Conservation (phyloP, 352 stramenopile genomes). For the Phytophthora palmivora region DNA sequence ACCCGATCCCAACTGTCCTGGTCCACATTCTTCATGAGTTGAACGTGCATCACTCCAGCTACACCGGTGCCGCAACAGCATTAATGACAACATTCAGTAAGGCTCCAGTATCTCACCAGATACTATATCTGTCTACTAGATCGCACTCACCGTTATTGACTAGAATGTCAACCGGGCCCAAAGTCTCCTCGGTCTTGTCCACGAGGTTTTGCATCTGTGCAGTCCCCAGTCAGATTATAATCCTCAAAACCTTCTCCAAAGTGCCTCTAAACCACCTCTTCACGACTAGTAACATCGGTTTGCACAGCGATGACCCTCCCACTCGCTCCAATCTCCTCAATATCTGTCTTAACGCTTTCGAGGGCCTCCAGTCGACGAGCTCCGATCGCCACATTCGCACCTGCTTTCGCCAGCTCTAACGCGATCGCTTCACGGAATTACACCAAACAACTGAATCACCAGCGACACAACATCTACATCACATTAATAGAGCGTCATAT, state of each 20-base stretch:
- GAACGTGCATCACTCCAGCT: slow-evolving; percentile 94
- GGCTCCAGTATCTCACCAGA: no score
- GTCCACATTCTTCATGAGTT: slow-evolving; percentile 86
- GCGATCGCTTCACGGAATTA: slow-evolving; percentile 54
- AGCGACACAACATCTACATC: neutral
- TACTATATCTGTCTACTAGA: no score
- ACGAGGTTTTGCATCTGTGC: slow-evolving; percentile 57
- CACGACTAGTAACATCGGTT: slow-evolving; percentile 68
- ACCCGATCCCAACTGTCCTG: slow-evolving; percentile 88
- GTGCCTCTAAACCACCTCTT: slow-evolving; percentile 24
- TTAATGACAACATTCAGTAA: neutral
- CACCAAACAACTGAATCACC: neutral
- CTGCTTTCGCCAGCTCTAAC: slow-evolving; percentile 60
- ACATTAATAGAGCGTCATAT: neutral
- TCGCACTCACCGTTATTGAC: slow-evolving; percentile 82
- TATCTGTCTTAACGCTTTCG: slow-evolving; percentile 39
- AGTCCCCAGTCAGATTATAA: neutral
- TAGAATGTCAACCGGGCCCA: slow-evolving; percentile 85
- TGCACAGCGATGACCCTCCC: slow-evolving; percentile 44
- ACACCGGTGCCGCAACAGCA: neutral
- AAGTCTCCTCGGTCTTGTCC: slow-evolving; percentile 48
- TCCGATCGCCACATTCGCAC: slow-evolving; percentile 84
- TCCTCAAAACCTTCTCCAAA: neutral
- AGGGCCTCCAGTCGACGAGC: slow-evolving; percentile 66
- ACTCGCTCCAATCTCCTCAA: slow-evolving; percentile 28